Conservation (phyloP, 192 early-diverging fungal species). For the Coemansia sp. region DNA sequence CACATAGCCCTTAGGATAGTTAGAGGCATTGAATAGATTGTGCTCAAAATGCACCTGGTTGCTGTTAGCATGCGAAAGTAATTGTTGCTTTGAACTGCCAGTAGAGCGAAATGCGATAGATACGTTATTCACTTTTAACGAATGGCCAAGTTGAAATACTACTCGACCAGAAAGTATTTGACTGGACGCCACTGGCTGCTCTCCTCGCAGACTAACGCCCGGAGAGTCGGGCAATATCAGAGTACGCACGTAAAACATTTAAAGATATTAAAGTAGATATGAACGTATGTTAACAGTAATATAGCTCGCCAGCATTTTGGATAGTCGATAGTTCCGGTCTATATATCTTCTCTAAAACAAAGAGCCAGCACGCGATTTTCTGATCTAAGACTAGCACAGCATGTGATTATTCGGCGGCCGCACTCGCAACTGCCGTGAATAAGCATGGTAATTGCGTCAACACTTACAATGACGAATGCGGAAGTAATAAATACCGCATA, state of each 20-base stretch:
- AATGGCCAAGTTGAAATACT: constrained; percentile 27
- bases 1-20: constrained; percentile 6
- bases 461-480: too few species aligned
- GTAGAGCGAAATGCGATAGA: constrained; percentile 20
- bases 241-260: constrained; percentile 38
- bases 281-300: background rate
- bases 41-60: constrained; percentile 8
- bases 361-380: too few species aligned
- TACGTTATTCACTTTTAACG: constrained; percentile 30
- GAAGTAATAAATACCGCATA: too few species aligned
- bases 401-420: too few species aligned
- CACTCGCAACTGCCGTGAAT: too few species aligned
- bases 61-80: constrained; percentile 5
- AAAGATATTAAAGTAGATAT: background rate
- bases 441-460: too few species aligned
- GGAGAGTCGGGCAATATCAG: constrained; percentile 27
- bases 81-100: background rate
- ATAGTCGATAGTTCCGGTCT: too few species aligned
- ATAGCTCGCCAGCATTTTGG: background rate
- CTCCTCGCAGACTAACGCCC: constrained; percentile 22
- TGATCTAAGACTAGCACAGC: too few species aligned
- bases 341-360: too few species aligned
- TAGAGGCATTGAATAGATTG: constrained; percentile 26
- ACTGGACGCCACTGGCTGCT: constrained; percentile 31
- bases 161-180: constrained; percentile 32